Conservation (phyloP, 345 rosid species). For the Noccaea caerulescens region DNA sequence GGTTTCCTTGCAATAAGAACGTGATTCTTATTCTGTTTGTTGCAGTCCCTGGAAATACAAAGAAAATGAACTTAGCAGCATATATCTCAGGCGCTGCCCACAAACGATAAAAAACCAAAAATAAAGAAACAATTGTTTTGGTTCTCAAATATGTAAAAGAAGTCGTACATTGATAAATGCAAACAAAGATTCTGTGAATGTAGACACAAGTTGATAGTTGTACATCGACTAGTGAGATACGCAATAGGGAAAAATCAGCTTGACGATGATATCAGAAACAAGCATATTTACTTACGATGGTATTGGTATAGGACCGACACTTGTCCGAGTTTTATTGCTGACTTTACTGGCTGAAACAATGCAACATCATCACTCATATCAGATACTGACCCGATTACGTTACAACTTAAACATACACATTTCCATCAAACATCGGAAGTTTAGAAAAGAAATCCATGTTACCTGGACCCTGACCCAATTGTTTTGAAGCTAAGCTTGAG, state of each 20-base stretch:
- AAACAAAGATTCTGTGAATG: not conserved
- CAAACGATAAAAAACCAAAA: not conserved
- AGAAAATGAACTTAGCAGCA: constrained; percentile 28
- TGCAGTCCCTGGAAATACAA: constrained; percentile 51
- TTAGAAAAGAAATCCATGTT: constrained; percentile 3
- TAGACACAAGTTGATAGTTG: constrained; percentile 3
- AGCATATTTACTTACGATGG: constrained; percentile 49
- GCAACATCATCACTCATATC: constrained; percentile 30
- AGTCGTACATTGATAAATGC: constrained; percentile 5
- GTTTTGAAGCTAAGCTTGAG: constrained; percentile 35
- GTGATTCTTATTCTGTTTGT: constrained; percentile 39
- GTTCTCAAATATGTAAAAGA: not conserved
- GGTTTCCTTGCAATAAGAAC: constrained; percentile 48
- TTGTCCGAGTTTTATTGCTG: constrained; percentile 49
- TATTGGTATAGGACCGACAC: constrained; percentile 51
- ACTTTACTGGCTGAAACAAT: constrained; percentile 56
- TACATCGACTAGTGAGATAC: not conserved
- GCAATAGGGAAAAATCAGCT: not conserved
- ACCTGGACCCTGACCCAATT: constrained; percentile 35
- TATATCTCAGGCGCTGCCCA: constrained; percentile 10
- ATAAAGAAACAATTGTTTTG: not conserved
- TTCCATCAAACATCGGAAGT: constrained; percentile 19
- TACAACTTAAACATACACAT: constrained; percentile 27
- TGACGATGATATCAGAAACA: constrained; percentile 16
- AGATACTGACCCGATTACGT: constrained; percentile 10